Evolutionary conservation across 2,329 filamentous ascomycete genomes (phyloP), one percentile per base, ranked within the genome.

Genomic region (Cordyceps militaris): DNA sequence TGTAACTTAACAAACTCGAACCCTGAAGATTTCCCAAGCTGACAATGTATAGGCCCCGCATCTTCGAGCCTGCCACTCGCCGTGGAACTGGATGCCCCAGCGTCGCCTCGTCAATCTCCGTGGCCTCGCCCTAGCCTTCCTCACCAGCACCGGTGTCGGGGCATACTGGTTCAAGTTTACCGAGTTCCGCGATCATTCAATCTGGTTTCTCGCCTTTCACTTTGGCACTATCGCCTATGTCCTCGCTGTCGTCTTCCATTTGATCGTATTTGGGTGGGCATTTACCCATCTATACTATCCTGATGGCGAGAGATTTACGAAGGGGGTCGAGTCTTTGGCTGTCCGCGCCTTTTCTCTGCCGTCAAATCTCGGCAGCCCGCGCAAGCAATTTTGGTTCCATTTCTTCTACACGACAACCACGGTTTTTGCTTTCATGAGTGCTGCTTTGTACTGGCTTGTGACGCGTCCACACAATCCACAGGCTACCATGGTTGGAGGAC

Each of bases 241-340:
- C 49, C 56, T 78, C 40, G 67, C 76, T n/a, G 69, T 75, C 53
- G 32, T 73, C 11, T 82, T 79, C 66, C 75, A 80, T 55, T 47
- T 76, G 19, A 65, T 76, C 26, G 71, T 73, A 28, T 76, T 79
- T 61, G 79, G 81, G 61, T 82, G 79, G 79, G 80, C 77, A 0
- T 77, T 76, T 51, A 78, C 78, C 49, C 79, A 82, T 62, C 69
- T 80, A 28, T 75, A 79, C 63, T 75, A 74, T 53, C 77, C 78
- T 1, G 70, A 74, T 10, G 63, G 69, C 9, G 71, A 76, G 19
- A 66, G 73, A 7, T 7, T 42, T 42, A n/a, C n/a, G 14, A 47
- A 3, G 72, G 65, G 34, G 65, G 66, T 70, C 63, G 74, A 73
- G 62, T 68, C 69, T 23, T 66, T 61, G 36, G 60, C 76, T 53